Percentiles rank a stretch among this genome's conserved stretches.
phyloP scores from a whole-genome alignment of 805 yeast genomes.

The Cyberlindnera mrakii region DNA sequence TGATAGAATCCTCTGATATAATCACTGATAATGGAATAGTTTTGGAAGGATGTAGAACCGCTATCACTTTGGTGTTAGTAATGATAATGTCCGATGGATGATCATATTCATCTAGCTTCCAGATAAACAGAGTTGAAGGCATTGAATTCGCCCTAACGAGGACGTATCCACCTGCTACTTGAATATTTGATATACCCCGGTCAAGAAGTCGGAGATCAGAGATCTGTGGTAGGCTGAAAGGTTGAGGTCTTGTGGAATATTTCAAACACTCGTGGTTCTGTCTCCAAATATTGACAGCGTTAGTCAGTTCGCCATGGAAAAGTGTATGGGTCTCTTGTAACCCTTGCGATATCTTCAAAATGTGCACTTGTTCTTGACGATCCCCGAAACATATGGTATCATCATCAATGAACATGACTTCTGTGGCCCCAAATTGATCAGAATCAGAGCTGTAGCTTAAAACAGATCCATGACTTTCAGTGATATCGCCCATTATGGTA shows the following conservation, averaged over 20 bases:
- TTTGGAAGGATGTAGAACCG: constrained; percentile 1
- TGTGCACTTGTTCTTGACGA: constrained; percentile 8
- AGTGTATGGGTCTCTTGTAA: not conserved
- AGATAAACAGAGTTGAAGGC: constrained; percentile 15
- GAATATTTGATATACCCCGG: constrained; percentile 7
- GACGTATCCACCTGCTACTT: not conserved
- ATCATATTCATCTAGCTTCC: constrained; percentile 2
- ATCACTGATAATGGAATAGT: constrained; percentile 2
- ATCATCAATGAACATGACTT: constrained; percentile 8
- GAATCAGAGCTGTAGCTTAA: constrained; percentile 1
- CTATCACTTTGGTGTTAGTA: constrained; percentile 7
- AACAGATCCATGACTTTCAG: constrained; percentile 1
- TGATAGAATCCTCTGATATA: constrained; percentile 7
- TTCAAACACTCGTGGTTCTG: constrained; percentile 5
- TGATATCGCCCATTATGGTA: constrained; percentile 10
- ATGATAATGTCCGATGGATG: constrained; percentile 6
- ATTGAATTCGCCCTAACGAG: constrained; percentile 4
- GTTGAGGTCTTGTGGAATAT: constrained; percentile 3
- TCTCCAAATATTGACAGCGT: constrained; percentile 5
- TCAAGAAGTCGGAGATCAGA: not conserved
- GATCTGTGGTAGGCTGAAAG: constrained; percentile 7
- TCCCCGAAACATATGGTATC: constrained; percentile 12
- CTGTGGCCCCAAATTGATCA: constrained; percentile 11
- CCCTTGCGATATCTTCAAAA: constrained; percentile 7
- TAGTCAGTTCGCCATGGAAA: not conserved